A percentile compares a stretch with the other conserved stretches of the same genome.
Conservation (phyloP, 805 yeast species). For the Candida cerambycidarum region DNA sequence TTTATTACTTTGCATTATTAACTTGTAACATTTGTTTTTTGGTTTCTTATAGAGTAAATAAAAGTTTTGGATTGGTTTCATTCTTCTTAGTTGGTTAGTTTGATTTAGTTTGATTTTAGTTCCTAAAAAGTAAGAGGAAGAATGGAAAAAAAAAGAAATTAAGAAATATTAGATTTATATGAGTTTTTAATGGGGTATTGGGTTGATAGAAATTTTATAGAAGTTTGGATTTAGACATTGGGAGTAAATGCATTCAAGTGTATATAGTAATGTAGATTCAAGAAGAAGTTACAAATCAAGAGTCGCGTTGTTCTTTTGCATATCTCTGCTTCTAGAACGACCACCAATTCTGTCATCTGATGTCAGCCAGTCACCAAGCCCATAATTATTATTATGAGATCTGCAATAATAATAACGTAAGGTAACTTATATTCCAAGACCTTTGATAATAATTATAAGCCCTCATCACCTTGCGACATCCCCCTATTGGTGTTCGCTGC, state of each 20-base stretch:
- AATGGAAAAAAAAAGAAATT: slow-evolving; percentile 16
- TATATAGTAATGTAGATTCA: slow-evolving; percentile 16
- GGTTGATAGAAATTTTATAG: slow-evolving; percentile 13
- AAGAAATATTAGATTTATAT: slow-evolving; percentile 9
- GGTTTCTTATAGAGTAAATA: slow-evolving; percentile 16
- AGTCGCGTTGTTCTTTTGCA: too few species aligned
- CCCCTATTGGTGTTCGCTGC: too few species aligned
- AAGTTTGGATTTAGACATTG: slow-evolving; percentile 44
- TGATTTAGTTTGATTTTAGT: slow-evolving; percentile 17
- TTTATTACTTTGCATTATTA: slow-evolving; percentile 22
- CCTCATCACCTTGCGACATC: too few species aligned
- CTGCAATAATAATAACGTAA: too few species aligned
- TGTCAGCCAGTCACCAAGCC: too few species aligned
- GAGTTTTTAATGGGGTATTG: slow-evolving; percentile 15
- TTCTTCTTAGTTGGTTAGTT: slow-evolving; percentile 16
- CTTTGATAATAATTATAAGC: too few species aligned
- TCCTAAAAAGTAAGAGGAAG: slow-evolving; percentile 5
- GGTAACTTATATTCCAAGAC: too few species aligned
- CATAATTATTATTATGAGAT: too few species aligned
- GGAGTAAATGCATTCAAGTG: slow-evolving; percentile 29
- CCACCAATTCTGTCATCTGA: too few species aligned
- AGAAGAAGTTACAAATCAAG: too few species aligned
- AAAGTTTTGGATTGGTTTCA: slow-evolving; percentile 9
- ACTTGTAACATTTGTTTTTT: slow-evolving; percentile 19
- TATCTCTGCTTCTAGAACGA: too few species aligned